Base-by-base conservation (phyloP, 371 early-diverging fungal species). In the Blyttiomyces sp. region DNA sequence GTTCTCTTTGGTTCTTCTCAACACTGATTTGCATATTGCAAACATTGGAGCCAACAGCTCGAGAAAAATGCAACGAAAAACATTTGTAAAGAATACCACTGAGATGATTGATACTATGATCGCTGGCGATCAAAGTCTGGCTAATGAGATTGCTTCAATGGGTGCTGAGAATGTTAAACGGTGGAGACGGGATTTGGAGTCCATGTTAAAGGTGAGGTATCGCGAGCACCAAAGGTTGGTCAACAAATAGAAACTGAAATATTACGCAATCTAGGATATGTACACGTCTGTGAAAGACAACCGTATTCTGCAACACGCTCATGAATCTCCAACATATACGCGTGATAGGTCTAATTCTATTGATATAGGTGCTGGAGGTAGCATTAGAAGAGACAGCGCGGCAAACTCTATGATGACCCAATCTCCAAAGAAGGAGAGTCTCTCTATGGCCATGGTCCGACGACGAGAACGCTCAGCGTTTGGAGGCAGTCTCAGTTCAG, bases 11-110 rank as follows among this genome's bases (percentile, higher is more conserved):
- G 71, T 96, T 42, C 66, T 96, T 35, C 80, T 96, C 2, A 95
- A 95, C 72, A 96, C 96, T 0, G 96, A 96, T 70, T 76, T 95
- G 33, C 91, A 94, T 65, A 84, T 90, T 32, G 92, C 91, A 17
- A 75, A 66, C 49, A 59, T 70, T 11, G 66, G 59, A 9, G 44
- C 55, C 13, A 85, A 87, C 63, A 84, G 77, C 43, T 76, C 63
- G 27, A 64, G 68, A 33, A 66, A 76, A 16, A 86, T 86, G 84
- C 61, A 71, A 9, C 66, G 69, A 61, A 74, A 71, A 42, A 59
- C 61, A 21, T 86, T 81, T 59, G 69, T 87, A 4, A 66, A 70
- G 35, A 87, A 85, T 45, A 76, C 72, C 5, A 43, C 68, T 26
- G 62, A 57, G 13, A 51, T 66, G 13, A 54, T 76, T 13, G 56